phyloP scores from a whole-genome alignment of 208 protist genomes.

The Trypanosoma cruzi region DNA sequence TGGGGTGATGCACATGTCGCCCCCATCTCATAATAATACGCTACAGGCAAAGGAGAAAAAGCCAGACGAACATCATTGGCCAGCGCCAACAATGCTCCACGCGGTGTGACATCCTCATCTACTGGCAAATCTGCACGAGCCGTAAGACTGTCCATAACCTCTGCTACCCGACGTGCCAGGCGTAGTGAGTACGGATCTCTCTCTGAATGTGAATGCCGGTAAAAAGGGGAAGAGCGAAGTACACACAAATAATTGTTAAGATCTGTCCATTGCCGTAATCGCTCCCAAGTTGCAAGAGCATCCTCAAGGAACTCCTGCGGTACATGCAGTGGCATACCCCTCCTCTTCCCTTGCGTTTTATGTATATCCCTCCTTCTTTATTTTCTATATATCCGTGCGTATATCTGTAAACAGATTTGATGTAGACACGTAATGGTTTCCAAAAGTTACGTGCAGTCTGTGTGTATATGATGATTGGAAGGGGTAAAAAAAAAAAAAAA shows the following conservation, averaged over 20 bases:
- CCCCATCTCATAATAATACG: not conserved
- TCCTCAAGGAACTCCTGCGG: conserved; percentile 25
- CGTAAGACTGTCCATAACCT: conserved; percentile 16
- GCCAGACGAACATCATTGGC: conserved; percentile 13
- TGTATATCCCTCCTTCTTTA: not conserved
- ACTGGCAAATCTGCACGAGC: not conserved
- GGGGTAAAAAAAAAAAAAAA: not conserved
- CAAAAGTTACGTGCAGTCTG: not conserved
- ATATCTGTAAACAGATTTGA: not conserved
- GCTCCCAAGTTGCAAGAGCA: conserved; percentile 15
- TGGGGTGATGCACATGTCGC: not conserved
- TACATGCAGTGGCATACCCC: conserved; percentile 3
- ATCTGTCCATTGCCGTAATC: conserved; percentile 11
- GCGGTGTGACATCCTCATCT: conserved; percentile 12
- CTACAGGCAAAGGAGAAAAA: not conserved
- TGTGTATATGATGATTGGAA: not conserved
- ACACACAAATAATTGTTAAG: conserved; percentile 19
- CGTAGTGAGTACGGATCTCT: conserved; percentile 24
- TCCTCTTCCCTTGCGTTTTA: not conserved
- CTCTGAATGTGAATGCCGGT: not conserved
- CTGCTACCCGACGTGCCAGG: conserved; percentile 17
- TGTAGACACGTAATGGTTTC: not conserved
- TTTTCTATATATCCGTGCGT: not conserved
- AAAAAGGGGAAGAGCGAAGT: not conserved
- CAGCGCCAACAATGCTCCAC: conserved; percentile 20